phyloP scores from a whole-genome alignment of 768 basidiomycete species.

The Agrocybe chaxingu region DNA sequence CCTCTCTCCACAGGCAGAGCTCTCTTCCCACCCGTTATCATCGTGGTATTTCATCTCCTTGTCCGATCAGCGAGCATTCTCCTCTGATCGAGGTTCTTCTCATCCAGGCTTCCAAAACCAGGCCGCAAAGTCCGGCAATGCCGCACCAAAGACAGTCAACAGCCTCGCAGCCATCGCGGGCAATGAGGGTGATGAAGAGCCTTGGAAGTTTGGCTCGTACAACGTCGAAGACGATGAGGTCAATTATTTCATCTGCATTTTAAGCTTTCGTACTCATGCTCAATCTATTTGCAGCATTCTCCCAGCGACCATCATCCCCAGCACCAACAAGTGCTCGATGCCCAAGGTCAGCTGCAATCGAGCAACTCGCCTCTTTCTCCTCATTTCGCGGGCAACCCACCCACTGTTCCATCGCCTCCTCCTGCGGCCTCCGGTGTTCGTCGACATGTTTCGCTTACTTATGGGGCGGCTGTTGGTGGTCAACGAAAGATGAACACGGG shows the following conservation, averaged over 20 bases:
- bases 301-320: conserved; percentile 27
- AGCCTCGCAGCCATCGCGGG: conserved; percentile 84
- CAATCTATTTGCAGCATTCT: conserved; percentile 18
- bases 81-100: conserved; percentile 12
- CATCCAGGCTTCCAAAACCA: conserved; percentile 49
- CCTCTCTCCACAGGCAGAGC: conserved; percentile 73
- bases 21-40: conserved; percentile 81
- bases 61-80: conserved; percentile 17
- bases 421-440: conserved; percentile 70
- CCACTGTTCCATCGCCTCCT: conserved; percentile 65
- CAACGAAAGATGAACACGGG: conserved; percentile 47
- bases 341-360: conserved; percentile 31
- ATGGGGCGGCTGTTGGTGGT: conserved; percentile 55
- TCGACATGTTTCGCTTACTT: conserved; percentile 76
- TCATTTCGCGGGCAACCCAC: conserved; percentile 44
- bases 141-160: conserved; percentile 73
- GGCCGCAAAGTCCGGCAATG: conserved; percentile 52
- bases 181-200: conserved; percentile 85
- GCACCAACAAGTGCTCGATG: conserved; percentile 49
- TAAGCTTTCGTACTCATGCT: conserved; percentile 7
- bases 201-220: conserved; percentile 71
- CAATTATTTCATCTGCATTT: conserved; percentile 14
- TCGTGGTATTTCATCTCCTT: conserved; percentile 47
- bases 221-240: conserved; percentile 69
- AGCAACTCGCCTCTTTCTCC: conserved; percentile 62